Percentiles rank a stretch among this genome's conserved stretches.
Evolutionary conservation across 2,329 filamentous ascomycete species (phyloP).

Genomic region (Trichoderma sp.): DNA sequence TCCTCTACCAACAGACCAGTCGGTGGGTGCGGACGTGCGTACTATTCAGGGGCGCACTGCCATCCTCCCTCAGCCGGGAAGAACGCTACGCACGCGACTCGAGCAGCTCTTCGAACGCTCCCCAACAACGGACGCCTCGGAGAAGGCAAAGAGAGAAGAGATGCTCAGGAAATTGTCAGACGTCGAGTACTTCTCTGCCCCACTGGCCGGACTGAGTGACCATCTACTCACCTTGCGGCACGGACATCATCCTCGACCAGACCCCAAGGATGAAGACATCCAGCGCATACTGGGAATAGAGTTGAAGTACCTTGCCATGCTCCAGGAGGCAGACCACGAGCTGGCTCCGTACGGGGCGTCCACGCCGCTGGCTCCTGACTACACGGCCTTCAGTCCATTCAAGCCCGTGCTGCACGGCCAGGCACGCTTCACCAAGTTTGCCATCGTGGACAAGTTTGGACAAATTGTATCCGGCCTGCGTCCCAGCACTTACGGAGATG

Average conservation of each 20-base stretch:
- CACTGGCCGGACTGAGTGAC: neutral
- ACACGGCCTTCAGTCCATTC: too few species aligned
- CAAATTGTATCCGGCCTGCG: neutral
- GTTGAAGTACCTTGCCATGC: too few species aligned
- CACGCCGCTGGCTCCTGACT: neutral
- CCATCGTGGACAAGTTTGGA: constrained; percentile 10
- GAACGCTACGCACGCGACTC: neutral
- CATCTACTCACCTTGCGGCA: neutral
- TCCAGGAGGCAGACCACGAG: too few species aligned
- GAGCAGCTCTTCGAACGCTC: neutral
- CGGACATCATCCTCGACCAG: neutral
- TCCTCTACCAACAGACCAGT: neutral
- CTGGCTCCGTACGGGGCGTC: neutral
- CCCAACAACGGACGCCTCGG: neutral
- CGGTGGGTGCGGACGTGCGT: neutral
- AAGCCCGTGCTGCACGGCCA: neutral
- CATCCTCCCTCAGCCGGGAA: neutral
- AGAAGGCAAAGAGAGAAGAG: too few species aligned
- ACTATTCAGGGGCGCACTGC: neutral
- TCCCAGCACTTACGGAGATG: neutral
- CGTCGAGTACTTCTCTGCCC: neutral
- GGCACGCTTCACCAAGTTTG: neutral
- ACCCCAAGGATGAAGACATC: neutral
- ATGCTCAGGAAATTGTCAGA: neutral
- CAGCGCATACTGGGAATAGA: neutral